Evolutionary conservation across 371 early-diverging fungal genomes (phyloP), one percentile per base, ranked within the genome.

Genomic region (Dichotomocladium elegans): DNA sequence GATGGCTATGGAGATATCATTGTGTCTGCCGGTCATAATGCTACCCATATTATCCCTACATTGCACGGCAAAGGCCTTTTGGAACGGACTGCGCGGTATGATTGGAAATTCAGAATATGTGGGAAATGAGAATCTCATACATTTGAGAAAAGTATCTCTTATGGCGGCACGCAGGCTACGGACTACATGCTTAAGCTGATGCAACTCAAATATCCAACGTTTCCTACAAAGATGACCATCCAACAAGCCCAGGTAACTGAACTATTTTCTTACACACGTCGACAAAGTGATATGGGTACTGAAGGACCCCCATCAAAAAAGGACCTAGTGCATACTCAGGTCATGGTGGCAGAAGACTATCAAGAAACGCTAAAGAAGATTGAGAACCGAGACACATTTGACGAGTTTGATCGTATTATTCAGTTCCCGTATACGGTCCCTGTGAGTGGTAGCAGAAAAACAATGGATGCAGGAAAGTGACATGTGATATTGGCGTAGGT

Each of bases 121-220:
- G 22, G 29, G 28, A 14, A 28, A 14, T 31, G 27, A 8, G 22
- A 15, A 37, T 37, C 19, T 26, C 14, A 26, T 12, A 29, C 0
- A 25, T 37, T 17, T 4, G 24, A 27, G 11, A 26, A 37, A 57
- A 85, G 87, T 30, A 68, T 89, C 15, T 73, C 79, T 7, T 84
- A 81, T 61, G 91, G 91, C 27, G 88, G 89, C n/a, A 77, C 70
- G 12, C 72, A 85, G 52, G 78, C 89, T 31, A 80, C 87, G 2
- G 92, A 92, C 24, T 91, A 81, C 57, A 72, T 94, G 86, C 71
- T 89, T 28, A 91, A 90, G 61, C 72, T 91, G 4, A 75, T 95
- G 80, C 94, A 94, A 62, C 75, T 90, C 29, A 95, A 95, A 63
- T 95, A 94, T 58, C 89, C 94, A 0, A 85, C 85, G 0, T 92